Evolutionary conservation across 2,329 filamentous ascomycete species (phyloP).

Genomic region (Cadophora sp.): DNA sequence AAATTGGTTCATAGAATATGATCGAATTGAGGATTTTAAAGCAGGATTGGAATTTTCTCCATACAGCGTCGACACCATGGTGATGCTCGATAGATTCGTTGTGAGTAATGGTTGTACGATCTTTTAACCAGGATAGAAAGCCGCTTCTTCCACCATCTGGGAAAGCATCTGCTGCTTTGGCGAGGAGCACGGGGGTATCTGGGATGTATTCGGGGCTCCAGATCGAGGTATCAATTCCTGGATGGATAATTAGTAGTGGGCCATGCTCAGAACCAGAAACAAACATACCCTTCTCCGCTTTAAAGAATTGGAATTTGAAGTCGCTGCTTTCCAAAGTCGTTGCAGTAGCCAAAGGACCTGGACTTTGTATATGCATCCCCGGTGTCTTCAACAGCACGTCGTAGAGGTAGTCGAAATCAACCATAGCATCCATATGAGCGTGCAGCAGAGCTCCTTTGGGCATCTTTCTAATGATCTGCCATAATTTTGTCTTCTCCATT

Average conservation of each 20-base stretch:
- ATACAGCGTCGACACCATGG: slow-evolving; percentile 83
- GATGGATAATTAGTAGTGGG: slow-evolving; percentile 18
- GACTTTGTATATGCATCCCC: slow-evolving; percentile 74
- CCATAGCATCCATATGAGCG: slow-evolving; percentile 90
- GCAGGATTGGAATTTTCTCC: slow-evolving; percentile 79
- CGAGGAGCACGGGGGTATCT: slow-evolving; percentile 47
- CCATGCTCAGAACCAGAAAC: background rate
- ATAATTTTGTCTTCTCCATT: slow-evolving; percentile 85
- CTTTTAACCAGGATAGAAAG: slow-evolving; percentile 80
- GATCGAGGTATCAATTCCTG: slow-evolving; percentile 55
- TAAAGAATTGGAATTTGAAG: slow-evolving; percentile 68
- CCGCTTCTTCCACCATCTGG: slow-evolving; percentile 73
- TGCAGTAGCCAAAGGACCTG: slow-evolving; percentile 60
- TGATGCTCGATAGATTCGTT: slow-evolving; percentile 81
- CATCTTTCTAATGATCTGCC: slow-evolving; percentile 84
- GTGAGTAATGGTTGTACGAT: slow-evolving; percentile 72
- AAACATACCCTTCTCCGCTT: slow-evolving; percentile 46
- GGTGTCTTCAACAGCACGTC: slow-evolving; percentile 72
- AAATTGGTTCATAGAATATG: slow-evolving; percentile 90
- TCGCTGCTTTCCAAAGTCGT: slow-evolving; percentile 59
- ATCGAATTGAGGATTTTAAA: slow-evolving; percentile 78
- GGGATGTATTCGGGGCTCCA: slow-evolving; percentile 72
- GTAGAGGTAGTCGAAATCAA: slow-evolving; percentile 83
- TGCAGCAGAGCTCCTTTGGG: slow-evolving; percentile 89
- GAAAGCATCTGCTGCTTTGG: slow-evolving; percentile 73